These are phyloP conservation scores for Dissophora globulifera DNA, from an alignment of 192 early-diverging fungal species.

Conservation along the genomic window DNA sequence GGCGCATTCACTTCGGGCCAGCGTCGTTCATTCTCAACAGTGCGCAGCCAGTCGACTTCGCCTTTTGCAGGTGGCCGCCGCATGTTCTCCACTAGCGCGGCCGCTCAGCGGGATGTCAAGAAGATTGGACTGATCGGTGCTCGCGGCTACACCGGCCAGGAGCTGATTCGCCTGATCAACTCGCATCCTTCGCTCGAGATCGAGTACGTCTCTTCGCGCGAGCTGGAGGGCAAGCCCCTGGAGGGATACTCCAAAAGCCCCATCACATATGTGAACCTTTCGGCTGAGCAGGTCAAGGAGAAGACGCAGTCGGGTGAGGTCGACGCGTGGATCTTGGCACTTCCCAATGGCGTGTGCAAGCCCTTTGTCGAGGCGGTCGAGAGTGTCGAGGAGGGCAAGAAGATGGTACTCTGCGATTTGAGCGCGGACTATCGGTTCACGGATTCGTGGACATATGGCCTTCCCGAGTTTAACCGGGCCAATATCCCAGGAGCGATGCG, in stretches of 20 bases:
- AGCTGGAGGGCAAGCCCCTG: conserved; percentile 89
- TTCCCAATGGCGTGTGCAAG: conserved; percentile 93
- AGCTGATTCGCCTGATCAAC: conserved; percentile 91
- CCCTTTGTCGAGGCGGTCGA: conserved; percentile 92
- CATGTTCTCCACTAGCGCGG: conserved; percentile 64
- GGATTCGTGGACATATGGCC: conserved; percentile 87
- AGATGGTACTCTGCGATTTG: conserved; percentile 85
- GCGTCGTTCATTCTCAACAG: conserved; percentile 70
- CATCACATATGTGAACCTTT: conserved; percentile 85
- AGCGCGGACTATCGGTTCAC: conserved; percentile 95
- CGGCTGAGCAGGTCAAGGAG: conserved; percentile 71
- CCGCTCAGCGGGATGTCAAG: conserved; percentile 40
- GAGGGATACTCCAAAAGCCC: conserved; percentile 76
- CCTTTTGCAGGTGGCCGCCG: conserved; percentile 59
- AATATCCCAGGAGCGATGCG: conserved; percentile 68
- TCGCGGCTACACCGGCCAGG: conserved; percentile 95
- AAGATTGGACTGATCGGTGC: conserved; percentile 95
- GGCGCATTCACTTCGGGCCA: conserved; percentile 42
- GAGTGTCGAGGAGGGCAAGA: conserved; percentile 60
- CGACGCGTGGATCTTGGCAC: conserved; percentile 95
- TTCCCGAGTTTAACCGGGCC: conserved; percentile 85
- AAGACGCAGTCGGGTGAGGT: conserved; percentile 74
- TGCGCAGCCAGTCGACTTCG: conserved; percentile 25
- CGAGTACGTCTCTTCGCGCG: conserved; percentile 92
- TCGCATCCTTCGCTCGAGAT: conserved; percentile 88